These are phyloP conservation scores for Digitaria exilis DNA, from an alignment of 202 grass and related monocot species.

Conservation along the genomic window DNA sequence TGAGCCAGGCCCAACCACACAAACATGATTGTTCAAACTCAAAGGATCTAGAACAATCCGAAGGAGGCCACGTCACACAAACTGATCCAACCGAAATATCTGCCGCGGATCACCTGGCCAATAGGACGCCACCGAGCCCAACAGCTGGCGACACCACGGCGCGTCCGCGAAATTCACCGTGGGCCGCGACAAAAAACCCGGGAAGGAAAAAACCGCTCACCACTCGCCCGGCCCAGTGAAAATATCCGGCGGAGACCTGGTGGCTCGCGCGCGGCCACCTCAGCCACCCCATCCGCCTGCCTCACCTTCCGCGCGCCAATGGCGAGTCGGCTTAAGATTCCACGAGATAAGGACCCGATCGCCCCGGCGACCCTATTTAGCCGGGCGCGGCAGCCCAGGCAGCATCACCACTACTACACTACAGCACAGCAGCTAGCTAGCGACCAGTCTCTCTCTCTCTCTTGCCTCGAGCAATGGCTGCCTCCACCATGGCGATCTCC, in stretches of 20 bases:
- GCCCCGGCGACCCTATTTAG: slow-evolving; percentile 27
- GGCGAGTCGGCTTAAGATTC: slow-evolving; percentile 46
- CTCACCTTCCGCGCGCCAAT: slow-evolving; percentile 43
- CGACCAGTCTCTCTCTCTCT: neutral
- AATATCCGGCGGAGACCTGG: slow-evolving; percentile 14
- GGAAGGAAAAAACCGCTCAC: neutral
- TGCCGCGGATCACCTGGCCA: neutral
- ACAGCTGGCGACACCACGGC: neutral
- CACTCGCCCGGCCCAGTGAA: neutral
- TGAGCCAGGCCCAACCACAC: neutral
- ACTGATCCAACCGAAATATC: neutral
- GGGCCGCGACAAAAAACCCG: neutral
- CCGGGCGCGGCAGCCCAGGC: neutral
- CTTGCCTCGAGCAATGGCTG: slow-evolving; percentile 29
- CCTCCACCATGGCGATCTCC: slow-evolving; percentile 54
- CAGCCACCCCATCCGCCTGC: slow-evolving; percentile 37
- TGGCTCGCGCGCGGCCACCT: slow-evolving; percentile 36
- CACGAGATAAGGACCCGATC: slow-evolving; percentile 50
- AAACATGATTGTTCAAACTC: too few relatives aligned
- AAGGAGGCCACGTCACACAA: neutral
- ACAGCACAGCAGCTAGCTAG: neutral
- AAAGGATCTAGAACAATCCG: slow-evolving; percentile 2
- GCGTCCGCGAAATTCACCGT: slow-evolving; percentile 5
- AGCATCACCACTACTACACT: neutral
- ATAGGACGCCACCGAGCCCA: slow-evolving; percentile 10